Evolutionary conservation across 768 basidiomycete species (phyloP).

Genomic region (Austroboletus festivus): DNA sequence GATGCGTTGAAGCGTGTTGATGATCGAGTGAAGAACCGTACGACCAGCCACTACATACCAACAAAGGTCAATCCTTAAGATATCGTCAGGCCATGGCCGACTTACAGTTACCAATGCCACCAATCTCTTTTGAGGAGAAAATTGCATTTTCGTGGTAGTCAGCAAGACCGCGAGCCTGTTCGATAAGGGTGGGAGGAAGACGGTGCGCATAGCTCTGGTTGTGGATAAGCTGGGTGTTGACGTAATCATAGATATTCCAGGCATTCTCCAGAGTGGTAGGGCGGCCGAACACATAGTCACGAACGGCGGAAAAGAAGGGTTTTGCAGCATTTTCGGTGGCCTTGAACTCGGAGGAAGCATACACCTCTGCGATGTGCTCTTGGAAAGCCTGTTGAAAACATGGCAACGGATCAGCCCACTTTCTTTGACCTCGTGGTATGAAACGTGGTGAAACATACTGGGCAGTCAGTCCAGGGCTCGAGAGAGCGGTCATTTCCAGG

Average conservation of each 20-base stretch:
- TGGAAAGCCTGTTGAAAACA: conserved; percentile 50
- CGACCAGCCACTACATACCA: conserved; percentile 68
- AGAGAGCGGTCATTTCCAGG: conserved; percentile 78
- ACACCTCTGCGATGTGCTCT: conserved; percentile 58
- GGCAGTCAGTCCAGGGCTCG: conserved; percentile 74
- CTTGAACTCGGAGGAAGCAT: conserved; percentile 66
- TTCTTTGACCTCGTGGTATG: not conserved
- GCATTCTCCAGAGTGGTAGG: conserved; percentile 66
- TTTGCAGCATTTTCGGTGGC: conserved; percentile 50
- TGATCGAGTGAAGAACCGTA: conserved; percentile 69
- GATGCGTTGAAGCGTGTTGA: conserved; percentile 71
- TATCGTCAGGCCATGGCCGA: conserved; percentile 11
- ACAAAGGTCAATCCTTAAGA: conserved; percentile 4
- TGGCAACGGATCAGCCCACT: conserved; percentile 11
- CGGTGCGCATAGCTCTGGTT: conserved; percentile 79
- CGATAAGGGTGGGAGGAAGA: conserved; percentile 73
- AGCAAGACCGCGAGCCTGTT: conserved; percentile 72
- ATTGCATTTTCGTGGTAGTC: conserved; percentile 77
- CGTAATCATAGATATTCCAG: conserved; percentile 79
- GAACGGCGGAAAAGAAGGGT: conserved; percentile 62
- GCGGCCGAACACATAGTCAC: conserved; percentile 71
- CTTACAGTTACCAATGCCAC: conserved; percentile 77
- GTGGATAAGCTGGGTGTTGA: conserved; percentile 73
- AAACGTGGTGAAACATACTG: conserved; percentile 33
- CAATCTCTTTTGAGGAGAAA: conserved; percentile 61